Base-by-base conservation (phyloP, 495 filamentous ascomycete genomes). In the Amniculicola lignicola region DNA sequence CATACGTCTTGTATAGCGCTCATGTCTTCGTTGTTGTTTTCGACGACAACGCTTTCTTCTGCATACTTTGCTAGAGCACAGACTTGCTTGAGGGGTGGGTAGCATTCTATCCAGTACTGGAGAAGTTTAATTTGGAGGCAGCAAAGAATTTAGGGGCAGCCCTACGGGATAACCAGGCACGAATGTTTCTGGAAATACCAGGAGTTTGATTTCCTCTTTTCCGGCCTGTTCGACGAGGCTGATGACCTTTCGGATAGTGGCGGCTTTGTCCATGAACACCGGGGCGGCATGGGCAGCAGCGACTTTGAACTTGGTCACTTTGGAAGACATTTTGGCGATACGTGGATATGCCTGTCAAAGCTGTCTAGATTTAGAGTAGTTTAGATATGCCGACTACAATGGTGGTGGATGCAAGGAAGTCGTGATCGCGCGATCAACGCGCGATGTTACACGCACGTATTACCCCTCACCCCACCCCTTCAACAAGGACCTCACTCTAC, bases 1-100 rank as follows among this genome's bases (percentile, higher is more conserved):
- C 72, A 75, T 21, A 65, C 72, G 24, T 54, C 62, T 41, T 70
- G 69, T 11, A 75, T 64, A 21, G 56, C 59, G 33, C 24, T 54
- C 19, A 75, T 54, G 40, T 73, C 72, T 3, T 59, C 50, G 16
- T 40, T 40, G n/a, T 52, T 46, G 19, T 28, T 21, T 22, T 62
- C 60, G 11, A 72, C 68, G 22, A 68, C 66, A 29, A 75, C 69
- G 41, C 56, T 64, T 42, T 75, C 57, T 22, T 61, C 64, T 7
- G 68, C 64, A 50, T 72, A 73, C 47, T 59, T 42, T 19, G 51
- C 51, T 15, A 61, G 51, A 7, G 57, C 57, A 21, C 28, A 35
- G 25, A 51, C 57, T 49, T 61, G 57, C 23, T 42, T 54, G 12
- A 61, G 51, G 25, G 57, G 57, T 23, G 57, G 51, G 35, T 61